Conservation (phyloP, 2,329 filamentous ascomycete genomes). For the Fusarium penzigii region DNA sequence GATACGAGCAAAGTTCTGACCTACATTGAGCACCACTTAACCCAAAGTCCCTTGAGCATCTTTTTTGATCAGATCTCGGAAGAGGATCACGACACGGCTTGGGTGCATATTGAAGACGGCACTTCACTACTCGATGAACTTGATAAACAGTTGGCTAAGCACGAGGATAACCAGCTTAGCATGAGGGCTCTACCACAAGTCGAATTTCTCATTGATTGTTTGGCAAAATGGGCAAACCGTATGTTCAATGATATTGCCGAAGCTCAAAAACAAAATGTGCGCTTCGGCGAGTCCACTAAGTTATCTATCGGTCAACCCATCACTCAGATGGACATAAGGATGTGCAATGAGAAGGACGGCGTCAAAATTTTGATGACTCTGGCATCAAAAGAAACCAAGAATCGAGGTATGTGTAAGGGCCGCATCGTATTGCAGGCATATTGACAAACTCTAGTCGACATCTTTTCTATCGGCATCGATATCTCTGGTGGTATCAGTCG, state of each 20-base stretch:
- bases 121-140: constrained; percentile 50
- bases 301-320: constrained; percentile 46
- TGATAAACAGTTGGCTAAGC: constrained; percentile 48
- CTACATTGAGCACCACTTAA: constrained; percentile 75
- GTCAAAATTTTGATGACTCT: constrained; percentile 44
- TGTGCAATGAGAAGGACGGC: constrained; percentile 43
- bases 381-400: constrained; percentile 38
- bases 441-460: constrained; percentile 46
- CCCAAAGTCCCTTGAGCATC: constrained; percentile 62
- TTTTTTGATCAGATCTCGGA: constrained; percentile 56
- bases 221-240: constrained; percentile 57
- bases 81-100: constrained; percentile 53
- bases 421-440: background rate
- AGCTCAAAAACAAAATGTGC: constrained; percentile 67
- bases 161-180: constrained; percentile 46
- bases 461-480: constrained; percentile 55
- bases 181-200: constrained; percentile 59
- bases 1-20: constrained; percentile 72
- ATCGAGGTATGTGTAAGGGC: constrained; percentile 36
- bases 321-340: constrained; percentile 58
- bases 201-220: constrained; percentile 62
- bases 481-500: constrained; percentile 62
- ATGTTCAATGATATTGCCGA: constrained; percentile 70
- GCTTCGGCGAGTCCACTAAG: constrained; percentile 59
- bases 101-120: constrained; percentile 45